Evolutionary conservation across 2,329 filamentous ascomycete species (phyloP).

Genomic region (Sporothrix phasma): DNA sequence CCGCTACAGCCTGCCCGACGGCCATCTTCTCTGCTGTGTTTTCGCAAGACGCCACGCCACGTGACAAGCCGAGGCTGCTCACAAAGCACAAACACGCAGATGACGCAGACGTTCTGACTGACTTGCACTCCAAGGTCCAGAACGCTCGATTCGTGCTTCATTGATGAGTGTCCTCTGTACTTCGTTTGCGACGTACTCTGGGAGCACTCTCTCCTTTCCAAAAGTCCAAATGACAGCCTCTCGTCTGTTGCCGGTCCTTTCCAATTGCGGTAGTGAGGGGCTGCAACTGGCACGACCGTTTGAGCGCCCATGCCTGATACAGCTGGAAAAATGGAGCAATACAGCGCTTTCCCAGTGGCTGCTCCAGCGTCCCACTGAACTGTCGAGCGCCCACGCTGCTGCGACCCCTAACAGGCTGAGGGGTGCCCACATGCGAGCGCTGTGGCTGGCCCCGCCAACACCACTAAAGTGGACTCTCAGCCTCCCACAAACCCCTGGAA

Average conservation of each 20-base stretch:
- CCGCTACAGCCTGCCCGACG: slow-evolving; percentile 8
- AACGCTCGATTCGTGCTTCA: background rate
- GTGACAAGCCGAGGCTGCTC: background rate
- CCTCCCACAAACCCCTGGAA: background rate
- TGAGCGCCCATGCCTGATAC: too few relatives aligned
- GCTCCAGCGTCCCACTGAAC: background rate
- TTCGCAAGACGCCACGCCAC: slow-evolving; percentile 7
- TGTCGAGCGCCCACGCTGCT: background rate
- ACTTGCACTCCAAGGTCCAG: background rate
- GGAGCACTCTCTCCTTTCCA: too few relatives aligned
- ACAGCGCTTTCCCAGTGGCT: too few relatives aligned
- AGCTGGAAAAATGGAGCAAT: too few relatives aligned
- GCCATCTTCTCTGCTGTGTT: background rate
- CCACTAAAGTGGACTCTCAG: background rate
- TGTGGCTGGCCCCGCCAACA: slow-evolving; percentile 4
- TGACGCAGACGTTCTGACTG: slow-evolving; percentile 7
- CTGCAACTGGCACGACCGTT: too few relatives aligned
- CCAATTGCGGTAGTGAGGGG: too few relatives aligned
- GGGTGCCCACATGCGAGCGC: background rate
- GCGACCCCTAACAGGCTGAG: background rate
- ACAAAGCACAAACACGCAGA: background rate
- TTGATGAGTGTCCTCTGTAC: too few relatives aligned
- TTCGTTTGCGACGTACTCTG: background rate
- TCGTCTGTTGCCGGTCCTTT: too few relatives aligned
- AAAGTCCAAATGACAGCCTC: too few relatives aligned